Evolutionary conservation across 176 grass and related monocot species (phyloP).

Genomic region (Hsuehochloa calcarea): DNA sequence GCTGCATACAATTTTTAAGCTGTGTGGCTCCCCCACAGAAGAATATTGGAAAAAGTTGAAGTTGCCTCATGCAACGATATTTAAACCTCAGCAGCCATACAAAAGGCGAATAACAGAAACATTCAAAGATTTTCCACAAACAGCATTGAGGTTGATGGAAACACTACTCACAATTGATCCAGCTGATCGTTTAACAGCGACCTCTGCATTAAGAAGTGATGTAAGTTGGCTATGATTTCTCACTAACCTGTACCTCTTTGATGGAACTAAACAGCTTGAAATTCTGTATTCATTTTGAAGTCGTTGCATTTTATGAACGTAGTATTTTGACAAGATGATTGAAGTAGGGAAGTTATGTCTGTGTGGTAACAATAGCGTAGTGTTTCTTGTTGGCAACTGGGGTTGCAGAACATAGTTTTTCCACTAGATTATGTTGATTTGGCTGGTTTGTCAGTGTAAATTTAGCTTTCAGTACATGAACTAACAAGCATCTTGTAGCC

Average conservation of each 20-base stretch:
- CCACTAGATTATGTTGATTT: conserved; percentile 10
- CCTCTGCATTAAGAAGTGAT: conserved; percentile 67
- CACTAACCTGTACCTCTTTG: conserved; percentile 5
- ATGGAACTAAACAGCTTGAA: conserved; percentile 5
- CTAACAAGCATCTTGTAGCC: conserved; percentile 6
- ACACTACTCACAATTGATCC: conserved; percentile 76
- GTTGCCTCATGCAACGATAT: conserved; percentile 78
- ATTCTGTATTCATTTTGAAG: not conserved
- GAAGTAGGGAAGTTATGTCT: not conserved
- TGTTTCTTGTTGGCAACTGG: conserved; percentile 14
- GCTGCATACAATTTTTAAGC: conserved; percentile 89
- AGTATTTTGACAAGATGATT: conserved; percentile 2
- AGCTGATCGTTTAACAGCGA: conserved; percentile 71
- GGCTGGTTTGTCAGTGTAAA: not conserved
- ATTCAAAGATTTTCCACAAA: conserved; percentile 76
- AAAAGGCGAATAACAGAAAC: conserved; percentile 65
- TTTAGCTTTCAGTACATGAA: not conserved
- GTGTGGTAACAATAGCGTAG: not conserved
- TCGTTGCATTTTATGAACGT: not conserved
- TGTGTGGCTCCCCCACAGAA: conserved; percentile 79
- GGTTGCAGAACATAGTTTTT: conserved; percentile 11
- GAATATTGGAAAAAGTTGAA: conserved; percentile 88
- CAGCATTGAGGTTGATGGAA: conserved; percentile 72
- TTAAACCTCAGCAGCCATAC: conserved; percentile 88
- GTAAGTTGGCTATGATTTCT: conserved; percentile 50